Percentiles rank a stretch among this genome's conserved stretches.
Evolutionary conservation across 2,329 filamentous ascomycete genomes (phyloP).

Genomic region (Raffaelea albimanens): DNA sequence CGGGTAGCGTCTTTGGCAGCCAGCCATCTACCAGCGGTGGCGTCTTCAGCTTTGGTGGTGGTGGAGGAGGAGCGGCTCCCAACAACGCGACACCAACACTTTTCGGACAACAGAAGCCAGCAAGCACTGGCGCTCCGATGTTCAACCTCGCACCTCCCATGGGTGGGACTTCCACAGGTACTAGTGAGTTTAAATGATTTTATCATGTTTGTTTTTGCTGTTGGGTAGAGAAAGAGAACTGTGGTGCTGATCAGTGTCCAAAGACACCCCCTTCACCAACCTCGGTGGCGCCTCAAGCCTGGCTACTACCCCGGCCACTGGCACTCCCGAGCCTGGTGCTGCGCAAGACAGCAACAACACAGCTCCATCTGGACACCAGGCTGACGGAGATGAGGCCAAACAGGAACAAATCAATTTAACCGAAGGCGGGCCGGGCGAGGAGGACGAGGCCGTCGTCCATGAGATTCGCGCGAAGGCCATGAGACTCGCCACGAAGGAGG

Average conservation of each 20-base stretch:
- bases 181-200: conserved; percentile 27
- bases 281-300: conserved; percentile 51
- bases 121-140: conserved; percentile 15
- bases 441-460: conserved; percentile 60
- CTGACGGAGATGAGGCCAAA: conserved; percentile 48
- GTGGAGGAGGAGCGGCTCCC: conserved; percentile 18
- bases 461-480: conserved; percentile 63
- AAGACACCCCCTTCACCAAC: conserved; percentile 43
- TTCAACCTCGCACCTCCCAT: conserved; percentile 22
- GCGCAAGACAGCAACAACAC: conserved; percentile 26
- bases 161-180: conserved; percentile 29
- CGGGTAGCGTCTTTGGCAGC: conserved; percentile 9
- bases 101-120: conserved; percentile 19
- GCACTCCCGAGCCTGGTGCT: conserved; percentile 47
- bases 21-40: conserved; percentile 11
- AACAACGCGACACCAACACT: conserved; percentile 18
- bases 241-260: too few species aligned
- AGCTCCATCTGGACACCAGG: conserved; percentile 31
- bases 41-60: conserved; percentile 27
- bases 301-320: conserved; percentile 49
- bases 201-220: background rate
- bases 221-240: too few species aligned
- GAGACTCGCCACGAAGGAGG: conserved; percentile 43
- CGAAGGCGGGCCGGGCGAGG: conserved; percentile 56
- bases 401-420: conserved; percentile 64